phyloP scores from a whole-genome alignment of 257 asterid genomes.

The Gentiana dahurica region DNA sequence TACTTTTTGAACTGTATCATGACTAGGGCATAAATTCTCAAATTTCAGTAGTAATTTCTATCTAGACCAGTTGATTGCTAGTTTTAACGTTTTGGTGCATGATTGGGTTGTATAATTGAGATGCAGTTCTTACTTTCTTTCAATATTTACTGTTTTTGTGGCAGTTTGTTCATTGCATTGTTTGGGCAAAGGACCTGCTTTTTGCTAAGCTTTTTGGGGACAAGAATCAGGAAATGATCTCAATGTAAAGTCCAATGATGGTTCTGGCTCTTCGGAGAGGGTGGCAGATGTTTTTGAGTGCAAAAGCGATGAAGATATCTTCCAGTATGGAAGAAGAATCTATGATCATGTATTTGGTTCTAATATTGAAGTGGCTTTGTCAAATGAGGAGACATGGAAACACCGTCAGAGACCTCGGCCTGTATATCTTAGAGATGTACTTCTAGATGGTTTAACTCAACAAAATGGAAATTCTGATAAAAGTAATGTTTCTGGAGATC shows the following conservation, averaged over 20 bases:
- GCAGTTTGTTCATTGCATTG: conserved; percentile 98
- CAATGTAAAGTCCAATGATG: conserved; percentile 69
- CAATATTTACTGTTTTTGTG: conserved; percentile 13
- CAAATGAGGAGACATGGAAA: conserved; percentile 92
- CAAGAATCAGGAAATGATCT: conserved; percentile 78
- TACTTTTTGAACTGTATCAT: too few species aligned
- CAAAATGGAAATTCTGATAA: conserved; percentile 64
- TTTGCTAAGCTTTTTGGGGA: conserved; percentile 94
- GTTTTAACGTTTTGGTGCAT: too few species aligned
- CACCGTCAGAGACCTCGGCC: conserved; percentile 85
- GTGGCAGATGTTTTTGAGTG: conserved; percentile 65
- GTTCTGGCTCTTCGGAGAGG: conserved; percentile 55
- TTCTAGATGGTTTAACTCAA: conserved; percentile 26
- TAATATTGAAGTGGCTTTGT: conserved; percentile 84
- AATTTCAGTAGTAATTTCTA: too few species aligned
- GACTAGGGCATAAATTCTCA: too few species aligned
- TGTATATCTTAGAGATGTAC: conserved; percentile 52
- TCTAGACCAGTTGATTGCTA: too few species aligned
- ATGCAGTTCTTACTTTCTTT: not conserved
- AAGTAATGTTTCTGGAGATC: conserved; percentile 31
- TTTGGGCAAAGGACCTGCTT: conserved; percentile 98
- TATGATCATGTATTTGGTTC: conserved; percentile 95
- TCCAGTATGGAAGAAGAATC: conserved; percentile 77
- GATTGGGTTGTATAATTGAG: too few species aligned
- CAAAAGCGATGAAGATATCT: conserved; percentile 53